Conservation (phyloP, 2,329 filamentous ascomycete genomes). For the Fonsecaea nubica region DNA sequence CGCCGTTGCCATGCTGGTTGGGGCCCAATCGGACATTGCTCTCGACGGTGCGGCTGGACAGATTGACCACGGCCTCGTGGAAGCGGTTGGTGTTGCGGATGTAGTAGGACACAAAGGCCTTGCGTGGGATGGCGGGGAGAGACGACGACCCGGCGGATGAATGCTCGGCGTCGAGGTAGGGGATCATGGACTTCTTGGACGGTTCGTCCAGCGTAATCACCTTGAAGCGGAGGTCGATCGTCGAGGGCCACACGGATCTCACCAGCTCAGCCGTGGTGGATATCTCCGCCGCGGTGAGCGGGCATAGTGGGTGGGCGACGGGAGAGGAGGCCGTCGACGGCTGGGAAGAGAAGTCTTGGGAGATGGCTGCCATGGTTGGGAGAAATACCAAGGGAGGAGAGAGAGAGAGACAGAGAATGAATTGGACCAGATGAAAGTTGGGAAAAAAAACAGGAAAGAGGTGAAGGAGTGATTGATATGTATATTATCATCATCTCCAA, state of each 20-base stretch:
- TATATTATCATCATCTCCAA: neutral
- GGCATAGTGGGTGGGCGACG: conserved; percentile 42
- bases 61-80: conserved; percentile 62
- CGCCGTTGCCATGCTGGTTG: conserved; percentile 62
- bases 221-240: conserved; percentile 61
- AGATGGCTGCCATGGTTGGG: conserved; percentile 30
- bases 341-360: conserved; percentile 33
- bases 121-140: conserved; percentile 58
- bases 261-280: conserved; percentile 40
- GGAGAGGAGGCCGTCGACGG: conserved; percentile 32
- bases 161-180: conserved; percentile 70
- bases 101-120: conserved; percentile 59
- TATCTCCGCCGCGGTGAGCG: conserved; percentile 43
- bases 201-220: conserved; percentile 71
- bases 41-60: conserved; percentile 56
- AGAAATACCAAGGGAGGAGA: conserved; percentile 5
- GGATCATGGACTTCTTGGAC: conserved; percentile 63
- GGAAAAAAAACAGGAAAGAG: neutral
- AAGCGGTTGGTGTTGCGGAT: conserved; percentile 61
- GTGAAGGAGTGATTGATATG: neutral
- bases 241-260: conserved; percentile 40
- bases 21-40: conserved; percentile 58
- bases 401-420: neutral
- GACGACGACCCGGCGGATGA: conserved; percentile 48
- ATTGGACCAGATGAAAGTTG: neutral